A percentile compares a stretch with the other conserved stretches of the same genome.
phyloP scores from a whole-genome alignment of 1,284 basidiomycete genomes.

The Ceraceosorus bombacis region DNA sequence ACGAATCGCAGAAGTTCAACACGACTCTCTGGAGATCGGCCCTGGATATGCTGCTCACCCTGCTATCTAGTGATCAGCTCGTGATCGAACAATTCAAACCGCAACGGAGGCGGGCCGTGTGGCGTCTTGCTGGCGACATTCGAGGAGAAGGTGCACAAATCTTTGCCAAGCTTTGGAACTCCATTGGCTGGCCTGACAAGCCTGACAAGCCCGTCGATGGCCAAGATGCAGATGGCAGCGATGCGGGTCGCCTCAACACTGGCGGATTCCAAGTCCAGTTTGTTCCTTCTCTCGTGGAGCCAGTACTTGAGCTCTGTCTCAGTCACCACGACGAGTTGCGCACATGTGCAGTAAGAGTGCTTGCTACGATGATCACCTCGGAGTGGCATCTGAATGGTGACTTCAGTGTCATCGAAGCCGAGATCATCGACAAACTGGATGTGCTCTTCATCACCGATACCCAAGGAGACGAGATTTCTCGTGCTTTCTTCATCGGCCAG shows the following conservation, averaged over 20 bases:
- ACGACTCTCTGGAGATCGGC: conserved; percentile 71
- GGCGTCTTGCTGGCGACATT: conserved; percentile 89
- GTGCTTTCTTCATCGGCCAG: conserved; percentile 89
- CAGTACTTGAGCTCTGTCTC: conserved; percentile 82
- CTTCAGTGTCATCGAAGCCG: conserved; percentile 63
- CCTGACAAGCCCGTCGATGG: conserved; percentile 6
- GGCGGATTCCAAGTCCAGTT: conserved; percentile 47
- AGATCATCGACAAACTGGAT: conserved; percentile 88
- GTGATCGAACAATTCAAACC: conserved; percentile 89
- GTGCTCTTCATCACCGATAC: conserved; percentile 82
- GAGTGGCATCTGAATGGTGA: conserved; percentile 53
- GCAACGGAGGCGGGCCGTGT: conserved; percentile 84
- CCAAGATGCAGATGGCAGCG: not conserved
- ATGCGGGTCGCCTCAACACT: conserved; percentile 30
- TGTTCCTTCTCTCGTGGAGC: conserved; percentile 71
- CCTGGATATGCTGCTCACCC: conserved; percentile 71
- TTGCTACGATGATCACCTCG: conserved; percentile 92
- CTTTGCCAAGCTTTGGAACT: conserved; percentile 74
- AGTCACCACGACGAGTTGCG: conserved; percentile 89
- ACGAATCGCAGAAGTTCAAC: conserved; percentile 64
- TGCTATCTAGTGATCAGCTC: conserved; percentile 80
- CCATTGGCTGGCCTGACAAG: conserved; percentile 53
- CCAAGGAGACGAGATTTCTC: conserved; percentile 77
- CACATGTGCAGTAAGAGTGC: conserved; percentile 73
- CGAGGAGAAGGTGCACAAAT: conserved; percentile 85